Base-by-base conservation (phyloP, 176 grass and related monocot genomes). In the Oryza glumipatula region DNA sequence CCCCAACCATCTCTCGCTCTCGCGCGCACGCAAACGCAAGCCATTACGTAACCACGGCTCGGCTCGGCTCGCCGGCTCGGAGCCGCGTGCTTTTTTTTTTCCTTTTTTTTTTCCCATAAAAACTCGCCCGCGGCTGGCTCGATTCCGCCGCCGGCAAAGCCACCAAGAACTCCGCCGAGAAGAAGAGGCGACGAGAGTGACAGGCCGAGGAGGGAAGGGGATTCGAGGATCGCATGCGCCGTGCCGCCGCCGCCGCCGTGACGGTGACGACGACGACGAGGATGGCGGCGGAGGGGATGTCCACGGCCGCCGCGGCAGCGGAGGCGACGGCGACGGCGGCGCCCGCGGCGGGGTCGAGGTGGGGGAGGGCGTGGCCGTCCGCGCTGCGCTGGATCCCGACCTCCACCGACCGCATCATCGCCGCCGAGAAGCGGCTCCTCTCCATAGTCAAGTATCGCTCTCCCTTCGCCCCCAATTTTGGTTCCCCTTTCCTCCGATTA, bases 331-430 rank as follows among this genome's bases (percentile, higher is more conserved):
- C 79, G 58, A 35, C 77, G n/a, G 36, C 67, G 65, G 23, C 83
- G 33, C n/a, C 80, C 35, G 39, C 90, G 0, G 79, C 83, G 13
- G 14, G 81, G 36, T 88, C 91, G 35, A 65, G 79, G 28, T 90
- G 88, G 81, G 89, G 80, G 76, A 85, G 91, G 83, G 68, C 73
- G 80, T 98, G 93, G 93, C 91, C 90, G n/a, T 71, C 80, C 48
- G 77, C 81, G 80, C 93, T 95, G 56, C 87, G 91, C 16, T 98
- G 95, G 95, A 94, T 98, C 85, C 93, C 95, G 80, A 98, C 95
- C 72, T 98, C 93, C 73, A 98, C 95, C n/a, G 89, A 98, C 26
- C 91, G 51, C 70, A 95, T 94, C 89, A 93, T 98, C 93, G 95
- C 89, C 87, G 87, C 95, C 22, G 95, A 98, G 91, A 91, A 93